These are phyloP conservation scores for Garcia nutans DNA, from an alignment of 345 rosid species.

Conservation along the genomic window DNA sequence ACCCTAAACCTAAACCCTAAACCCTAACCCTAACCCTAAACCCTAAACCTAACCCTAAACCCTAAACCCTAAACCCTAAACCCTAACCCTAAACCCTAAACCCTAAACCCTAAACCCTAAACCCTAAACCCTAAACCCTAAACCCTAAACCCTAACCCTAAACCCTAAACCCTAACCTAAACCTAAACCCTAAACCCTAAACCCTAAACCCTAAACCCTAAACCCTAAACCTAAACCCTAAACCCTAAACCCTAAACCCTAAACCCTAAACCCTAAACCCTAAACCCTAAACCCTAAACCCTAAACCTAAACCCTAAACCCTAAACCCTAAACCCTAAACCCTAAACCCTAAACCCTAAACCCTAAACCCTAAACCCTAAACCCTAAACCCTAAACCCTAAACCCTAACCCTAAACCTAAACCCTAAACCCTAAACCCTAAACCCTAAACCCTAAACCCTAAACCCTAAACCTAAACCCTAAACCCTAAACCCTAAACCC, in stretches of 20 bases:
- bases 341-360: slow-evolving; percentile 16
- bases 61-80: slow-evolving; percentile 14
- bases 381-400: slow-evolving; percentile 9
- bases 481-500: slow-evolving; percentile 22
- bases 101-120: slow-evolving; percentile 8
- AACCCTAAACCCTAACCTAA: not conserved
- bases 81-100: slow-evolving; percentile 5
- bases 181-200: slow-evolving; percentile 3
- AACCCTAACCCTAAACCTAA: not conserved
- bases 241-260: slow-evolving; percentile 15
- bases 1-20: slow-evolving; percentile 11
- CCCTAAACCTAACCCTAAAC: slow-evolving; percentile 4
- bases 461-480: slow-evolving; percentile 25
- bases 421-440: slow-evolving; percentile 10
- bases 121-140: slow-evolving; percentile 16
- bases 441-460: slow-evolving; percentile 21
- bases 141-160: slow-evolving; percentile 18
- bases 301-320: slow-evolving; percentile 22
- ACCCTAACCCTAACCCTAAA: too few species aligned
- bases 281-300: slow-evolving; percentile 20
- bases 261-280: slow-evolving; percentile 20
- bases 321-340: slow-evolving; percentile 19
- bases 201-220: slow-evolving; percentile 19
- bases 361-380: slow-evolving; percentile 12
- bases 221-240: slow-evolving; percentile 18